Evolutionary conservation across 768 basidiomycete genomes (phyloP).

Genomic region (Steccherinum ochraceum): DNA sequence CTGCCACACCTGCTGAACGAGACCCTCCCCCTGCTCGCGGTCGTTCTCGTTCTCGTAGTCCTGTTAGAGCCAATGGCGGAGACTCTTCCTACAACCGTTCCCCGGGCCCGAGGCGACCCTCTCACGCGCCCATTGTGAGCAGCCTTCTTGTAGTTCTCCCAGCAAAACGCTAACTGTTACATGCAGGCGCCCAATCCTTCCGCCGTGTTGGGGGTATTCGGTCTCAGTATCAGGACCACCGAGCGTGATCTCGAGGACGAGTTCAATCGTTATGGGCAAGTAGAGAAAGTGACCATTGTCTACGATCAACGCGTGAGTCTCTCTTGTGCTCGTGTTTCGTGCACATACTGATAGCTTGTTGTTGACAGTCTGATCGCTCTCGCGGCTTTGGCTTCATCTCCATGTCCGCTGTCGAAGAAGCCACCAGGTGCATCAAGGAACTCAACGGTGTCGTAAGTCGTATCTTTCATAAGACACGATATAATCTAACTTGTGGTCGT

Average conservation of each 20-base stretch:
- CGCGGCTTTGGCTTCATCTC: conserved; percentile 98
- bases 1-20: conserved; percentile 32
- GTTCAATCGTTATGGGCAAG: conserved; percentile 81
- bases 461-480: neutral
- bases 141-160: conserved; percentile 5
- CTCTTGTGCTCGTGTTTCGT: neutral
- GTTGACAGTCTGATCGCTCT: conserved; percentile 78
- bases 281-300: conserved; percentile 94
- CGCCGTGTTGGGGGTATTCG: conserved; percentile 93
- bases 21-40: conserved; percentile 46
- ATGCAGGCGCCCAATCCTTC: conserved; percentile 83
- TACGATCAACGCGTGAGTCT: conserved; percentile 89
- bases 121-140: conserved; percentile 73
- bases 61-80: conserved; percentile 27
- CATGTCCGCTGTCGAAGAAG: conserved; percentile 87
- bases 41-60: conserved; percentile 70
- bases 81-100: conserved; percentile 45
- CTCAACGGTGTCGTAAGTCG: conserved; percentile 83
- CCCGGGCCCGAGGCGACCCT: conserved; percentile 52
- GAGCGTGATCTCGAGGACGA: conserved; percentile 95
- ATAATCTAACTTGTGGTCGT: neutral
- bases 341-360: conserved; percentile 5
- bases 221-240: conserved; percentile 90
- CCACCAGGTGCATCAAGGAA: conserved; percentile 79
- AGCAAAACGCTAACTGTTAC: conserved; percentile 29